These are phyloP conservation scores for Rugosomyces carneus DNA, from an alignment of 1,284 basidiomycete genomes.

Conservation along the genomic window DNA sequence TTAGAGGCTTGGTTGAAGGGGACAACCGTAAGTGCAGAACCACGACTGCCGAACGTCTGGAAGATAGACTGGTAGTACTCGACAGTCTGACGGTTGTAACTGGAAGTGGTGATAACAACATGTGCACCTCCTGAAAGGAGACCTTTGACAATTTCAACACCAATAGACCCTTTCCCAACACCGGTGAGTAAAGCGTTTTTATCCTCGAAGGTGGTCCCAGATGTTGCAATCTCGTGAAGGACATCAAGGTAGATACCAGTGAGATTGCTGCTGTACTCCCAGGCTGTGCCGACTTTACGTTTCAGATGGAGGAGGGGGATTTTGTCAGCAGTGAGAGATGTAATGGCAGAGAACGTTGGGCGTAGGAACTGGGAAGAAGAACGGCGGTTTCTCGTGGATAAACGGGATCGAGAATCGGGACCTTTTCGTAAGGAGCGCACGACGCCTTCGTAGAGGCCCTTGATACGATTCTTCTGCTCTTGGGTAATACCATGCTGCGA, in stretches of 20 bases:
- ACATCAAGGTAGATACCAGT: conserved; percentile 96
- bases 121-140: conserved; percentile 93
- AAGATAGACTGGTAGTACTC: conserved; percentile 99
- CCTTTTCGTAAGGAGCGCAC: conserved; percentile 74
- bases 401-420: conserved; percentile 52
- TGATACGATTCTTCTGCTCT: conserved; percentile 97
- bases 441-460: conserved; percentile 93
- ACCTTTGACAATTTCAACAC: conserved; percentile 95
- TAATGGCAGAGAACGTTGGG: conserved; percentile 73
- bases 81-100: conserved; percentile 89
- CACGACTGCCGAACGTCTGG: conserved; percentile 92
- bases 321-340: conserved; percentile 83
- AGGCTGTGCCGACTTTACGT: conserved; percentile 92
- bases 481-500: conserved; percentile 95
- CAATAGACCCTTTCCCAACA: conserved; percentile 96
- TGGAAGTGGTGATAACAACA: conserved; percentile 95
- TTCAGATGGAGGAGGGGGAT: conserved; percentile 94
- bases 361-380: conserved; percentile 93
- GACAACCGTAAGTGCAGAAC: conserved; percentile 93
- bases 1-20: conserved; percentile 99
- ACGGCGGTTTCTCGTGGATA: conserved; percentile 62
- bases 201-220: conserved; percentile 96
- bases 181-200: conserved; percentile 98
- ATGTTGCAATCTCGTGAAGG: conserved; percentile 95
- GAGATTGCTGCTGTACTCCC: conserved; percentile 96